phyloP scores from a whole-genome alignment of 768 basidiomycete species.

The Pleurotus tuoliensis region DNA sequence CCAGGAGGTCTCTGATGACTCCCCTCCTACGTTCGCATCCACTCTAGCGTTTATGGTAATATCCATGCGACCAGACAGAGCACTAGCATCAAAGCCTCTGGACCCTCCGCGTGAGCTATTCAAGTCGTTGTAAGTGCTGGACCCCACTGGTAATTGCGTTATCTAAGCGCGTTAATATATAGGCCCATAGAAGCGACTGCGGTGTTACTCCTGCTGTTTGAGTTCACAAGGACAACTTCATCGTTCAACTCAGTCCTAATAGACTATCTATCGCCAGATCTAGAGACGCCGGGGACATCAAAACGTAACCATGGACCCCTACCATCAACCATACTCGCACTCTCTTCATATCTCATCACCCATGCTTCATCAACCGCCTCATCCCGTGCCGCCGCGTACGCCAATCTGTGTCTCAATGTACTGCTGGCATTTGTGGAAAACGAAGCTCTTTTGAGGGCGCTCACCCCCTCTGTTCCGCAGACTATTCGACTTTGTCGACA shows the following conservation, averaged over 20 bases:
- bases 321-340: constrained; percentile 45
- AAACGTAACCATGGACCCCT: constrained; percentile 25
- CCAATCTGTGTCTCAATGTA: constrained; percentile 50
- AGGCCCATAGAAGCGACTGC: constrained; percentile 64
- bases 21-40: constrained; percentile 43
- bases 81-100: constrained; percentile 40
- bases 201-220: constrained; percentile 55
- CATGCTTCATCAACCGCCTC: constrained; percentile 63
- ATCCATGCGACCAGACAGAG: constrained; percentile 52
- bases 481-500: constrained; percentile 60
- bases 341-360: constrained; percentile 63
- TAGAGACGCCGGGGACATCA: constrained; percentile 15
- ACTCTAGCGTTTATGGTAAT: constrained; percentile 49
- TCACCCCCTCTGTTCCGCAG: constrained; percentile 37
- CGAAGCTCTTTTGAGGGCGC: constrained; percentile 37
- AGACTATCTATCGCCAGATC: constrained; percentile 25
- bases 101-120: constrained; percentile 51
- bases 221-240: constrained; percentile 51
- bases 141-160: too few species aligned
- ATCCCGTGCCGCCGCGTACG: constrained; percentile 58
- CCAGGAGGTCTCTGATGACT: constrained; percentile 51
- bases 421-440: constrained; percentile 51
- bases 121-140: constrained; percentile 22
- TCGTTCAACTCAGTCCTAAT: constrained; percentile 46
- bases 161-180: neutral